phyloP scores from a whole-genome alignment of 257 asterid species.

The Nicotiana tomentosiformis region DNA sequence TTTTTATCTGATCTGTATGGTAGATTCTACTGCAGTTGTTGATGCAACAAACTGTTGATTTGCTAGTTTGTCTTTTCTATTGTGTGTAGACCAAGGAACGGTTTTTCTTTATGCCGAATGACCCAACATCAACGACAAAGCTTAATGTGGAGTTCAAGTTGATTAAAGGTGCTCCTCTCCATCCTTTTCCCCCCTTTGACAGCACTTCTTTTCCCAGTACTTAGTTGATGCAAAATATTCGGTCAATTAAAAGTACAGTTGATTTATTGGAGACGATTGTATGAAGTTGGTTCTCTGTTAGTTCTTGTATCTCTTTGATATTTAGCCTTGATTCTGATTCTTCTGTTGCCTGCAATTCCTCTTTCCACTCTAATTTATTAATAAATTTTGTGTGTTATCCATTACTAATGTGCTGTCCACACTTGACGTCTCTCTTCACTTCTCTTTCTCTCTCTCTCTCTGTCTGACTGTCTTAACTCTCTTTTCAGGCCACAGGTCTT shows the following conservation, averaged over 20 bases:
- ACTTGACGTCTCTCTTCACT: constrained; percentile 2
- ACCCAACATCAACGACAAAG: constrained; percentile 55
- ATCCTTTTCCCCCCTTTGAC: not conserved
- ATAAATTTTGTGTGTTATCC: too few species aligned
- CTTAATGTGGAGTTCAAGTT: constrained; percentile 76
- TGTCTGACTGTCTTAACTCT: not conserved
- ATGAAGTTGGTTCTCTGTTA: too few species aligned
- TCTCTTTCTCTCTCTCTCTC: constrained; percentile 6
- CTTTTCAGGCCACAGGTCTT: constrained; percentile 59
- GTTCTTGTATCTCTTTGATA: too few species aligned
- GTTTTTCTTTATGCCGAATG: constrained; percentile 56
- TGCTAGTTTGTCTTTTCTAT: constrained; percentile 5
- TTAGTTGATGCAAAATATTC: too few species aligned
- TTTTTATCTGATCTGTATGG: not conserved
- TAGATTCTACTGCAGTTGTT: not conserved
- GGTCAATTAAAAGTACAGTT: too few species aligned
- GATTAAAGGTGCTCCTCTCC: constrained; percentile 53
- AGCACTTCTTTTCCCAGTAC: too few species aligned
- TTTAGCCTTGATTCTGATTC: too few species aligned
- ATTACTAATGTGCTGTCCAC: not conserved
- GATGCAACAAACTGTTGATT: not conserved
- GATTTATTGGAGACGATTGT: too few species aligned
- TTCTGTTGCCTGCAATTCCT: too few species aligned
- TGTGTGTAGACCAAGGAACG: constrained; percentile 57
- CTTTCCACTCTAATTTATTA: too few species aligned